Evolutionary conservation across 306 rosid species (phyloP), one percentile per base, ranked within the genome.

Genomic region (Cicer cuneatum): DNA sequence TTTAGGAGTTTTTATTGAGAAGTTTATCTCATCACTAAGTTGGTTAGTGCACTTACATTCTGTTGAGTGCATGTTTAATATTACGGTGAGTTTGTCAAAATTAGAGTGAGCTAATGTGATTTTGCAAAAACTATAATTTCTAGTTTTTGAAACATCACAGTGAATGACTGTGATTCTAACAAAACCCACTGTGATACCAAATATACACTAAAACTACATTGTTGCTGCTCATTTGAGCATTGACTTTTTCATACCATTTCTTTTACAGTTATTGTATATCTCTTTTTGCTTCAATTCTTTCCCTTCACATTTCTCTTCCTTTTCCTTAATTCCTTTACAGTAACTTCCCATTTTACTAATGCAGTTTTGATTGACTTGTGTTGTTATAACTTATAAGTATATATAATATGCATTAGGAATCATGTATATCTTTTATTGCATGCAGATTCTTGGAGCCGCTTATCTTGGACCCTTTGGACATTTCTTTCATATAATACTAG

Each of bases 401-500:
- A 54, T 10, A 11, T 37, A 10, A 10, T 62, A 12, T 56, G 52
- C 70, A 69, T 74, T 46, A 52, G 53, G 16, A 76, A 46, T 76
- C 48, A 77, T 65, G 37, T 47, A 13, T 48, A 18, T 67, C 0
- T 13, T 66, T 71, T 75, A 72, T 72, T 57, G 24, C 69, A 16
- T 83, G 90, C 89, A 94, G 99, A 59, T 94, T 76, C 82, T 88
- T 57, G 99, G 97, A 82, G 97, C 90, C 16, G 93, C 81, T 75
- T 94, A 91, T 86, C 88, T 90, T 78, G 99, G 99, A 85, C 99
- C 99, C 18, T 88, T 90, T 76, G 95, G 97, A 54, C 99, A 90
- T 86, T 92, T n/a, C 83, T 80, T 83, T 74, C 91, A 94, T 52
- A 62, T 73, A 19, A 53, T 80, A 38, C 86, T 94, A 12, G 99